phyloP scores from a whole-genome alignment of 2,329 filamentous ascomycete genomes.

The Curvularia sp. region DNA sequence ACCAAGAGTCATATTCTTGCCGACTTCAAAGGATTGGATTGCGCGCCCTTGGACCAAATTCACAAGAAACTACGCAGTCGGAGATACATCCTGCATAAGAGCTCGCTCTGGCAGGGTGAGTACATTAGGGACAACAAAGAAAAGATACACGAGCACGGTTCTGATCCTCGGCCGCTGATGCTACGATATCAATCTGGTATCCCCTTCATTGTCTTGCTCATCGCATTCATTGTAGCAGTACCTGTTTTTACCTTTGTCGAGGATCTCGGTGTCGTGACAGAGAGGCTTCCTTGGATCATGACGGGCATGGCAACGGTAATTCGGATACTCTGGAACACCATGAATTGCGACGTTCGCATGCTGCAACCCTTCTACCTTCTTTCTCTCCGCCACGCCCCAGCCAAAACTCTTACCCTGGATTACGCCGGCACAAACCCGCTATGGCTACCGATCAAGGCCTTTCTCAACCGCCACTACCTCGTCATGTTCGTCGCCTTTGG shows the following conservation, averaged over 20 bases:
- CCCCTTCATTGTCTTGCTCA: slow-evolving; percentile 66
- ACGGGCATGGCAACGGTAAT: slow-evolving; percentile 71
- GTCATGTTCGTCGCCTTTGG: slow-evolving; percentile 74
- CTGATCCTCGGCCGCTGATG: slow-evolving; percentile 71
- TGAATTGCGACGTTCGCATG: slow-evolving; percentile 75
- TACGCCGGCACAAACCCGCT: slow-evolving; percentile 76
- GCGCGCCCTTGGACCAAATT: slow-evolving; percentile 70
- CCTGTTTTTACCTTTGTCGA: slow-evolving; percentile 68
- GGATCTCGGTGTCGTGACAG: slow-evolving; percentile 61
- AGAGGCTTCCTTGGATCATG: slow-evolving; percentile 70
- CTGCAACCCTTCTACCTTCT: slow-evolving; percentile 78
- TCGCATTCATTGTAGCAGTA: slow-evolving; percentile 65
- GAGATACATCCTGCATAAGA: slow-evolving; percentile 74
- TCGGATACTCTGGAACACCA: slow-evolving; percentile 71
- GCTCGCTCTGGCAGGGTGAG: slow-evolving; percentile 71
- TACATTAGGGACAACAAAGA: slow-evolving; percentile 59
- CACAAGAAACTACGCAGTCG: slow-evolving; percentile 71
- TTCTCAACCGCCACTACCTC: slow-evolving; percentile 69
- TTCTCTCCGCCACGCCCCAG: slow-evolving; percentile 68
- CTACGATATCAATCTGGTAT: slow-evolving; percentile 67
- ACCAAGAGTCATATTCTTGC: slow-evolving; percentile 75
- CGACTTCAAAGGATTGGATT: slow-evolving; percentile 76
- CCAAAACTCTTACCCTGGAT: slow-evolving; percentile 72
- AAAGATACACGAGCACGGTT: slow-evolving; percentile 55
- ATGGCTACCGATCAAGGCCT: slow-evolving; percentile 67